phyloP scores from a whole-genome alignment of 2,329 filamentous ascomycete genomes.

The Paracoccidioides lutzii region DNA sequence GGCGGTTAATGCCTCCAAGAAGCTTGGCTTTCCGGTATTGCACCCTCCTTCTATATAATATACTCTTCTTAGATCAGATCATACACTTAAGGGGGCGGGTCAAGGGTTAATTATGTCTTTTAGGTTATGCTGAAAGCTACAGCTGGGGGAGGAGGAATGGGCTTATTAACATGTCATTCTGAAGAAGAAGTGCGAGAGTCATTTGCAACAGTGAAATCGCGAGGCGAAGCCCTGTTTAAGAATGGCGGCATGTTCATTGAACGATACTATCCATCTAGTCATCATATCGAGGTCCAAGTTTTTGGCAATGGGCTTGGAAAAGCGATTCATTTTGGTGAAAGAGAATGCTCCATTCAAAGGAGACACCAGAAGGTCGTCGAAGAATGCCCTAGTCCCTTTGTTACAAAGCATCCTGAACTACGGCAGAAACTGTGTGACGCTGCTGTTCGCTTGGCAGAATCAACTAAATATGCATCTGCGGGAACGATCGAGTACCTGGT shows the following conservation, averaged over 20 bases:
- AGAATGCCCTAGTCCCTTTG: slow-evolving; percentile 68
- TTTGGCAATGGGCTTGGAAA: slow-evolving; percentile 72
- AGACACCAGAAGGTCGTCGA: slow-evolving; percentile 86
- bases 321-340: slow-evolving; percentile 71
- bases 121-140: slow-evolving; percentile 67
- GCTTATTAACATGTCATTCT: slow-evolving; percentile 60
- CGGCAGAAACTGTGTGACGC: slow-evolving; percentile 50
- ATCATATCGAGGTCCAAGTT: slow-evolving; percentile 82
- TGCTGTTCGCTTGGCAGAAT: slow-evolving; percentile 53
- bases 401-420: slow-evolving; percentile 42
- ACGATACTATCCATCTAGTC: slow-evolving; percentile 62
- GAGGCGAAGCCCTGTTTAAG: slow-evolving; percentile 68
- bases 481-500: slow-evolving; percentile 87
- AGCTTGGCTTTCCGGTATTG: slow-evolving; percentile 37
- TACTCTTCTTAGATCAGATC: neutral
- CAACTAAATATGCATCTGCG: slow-evolving; percentile 60
- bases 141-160: slow-evolving; percentile 70
- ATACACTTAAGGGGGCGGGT: no score
- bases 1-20: slow-evolving; percentile 32
- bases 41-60: neutral
- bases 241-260: slow-evolving; percentile 77
- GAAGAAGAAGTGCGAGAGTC: slow-evolving; percentile 58
- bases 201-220: slow-evolving; percentile 58
- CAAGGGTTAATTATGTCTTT: neutral
- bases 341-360: slow-evolving; percentile 78